Evolutionary conservation across 768 basidiomycete species (phyloP).

Genomic region (Phylloporus rhodoxanthus): DNA sequence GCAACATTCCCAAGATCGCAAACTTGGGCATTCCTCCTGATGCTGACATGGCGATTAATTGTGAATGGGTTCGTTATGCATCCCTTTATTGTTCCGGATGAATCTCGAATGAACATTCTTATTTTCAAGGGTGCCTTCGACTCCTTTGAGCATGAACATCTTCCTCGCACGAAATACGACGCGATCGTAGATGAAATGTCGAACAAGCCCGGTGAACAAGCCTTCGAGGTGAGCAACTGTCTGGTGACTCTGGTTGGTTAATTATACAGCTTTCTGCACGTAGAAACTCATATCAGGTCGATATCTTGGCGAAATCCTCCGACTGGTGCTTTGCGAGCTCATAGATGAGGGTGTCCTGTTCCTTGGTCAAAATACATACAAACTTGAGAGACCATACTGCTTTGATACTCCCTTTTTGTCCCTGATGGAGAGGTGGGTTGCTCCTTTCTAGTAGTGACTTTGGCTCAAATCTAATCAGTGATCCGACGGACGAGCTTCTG

Average conservation of each 20-base stretch:
- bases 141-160: conserved; percentile 88
- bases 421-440: conserved; percentile 81
- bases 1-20: conserved; percentile 80
- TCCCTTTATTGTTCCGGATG: background rate
- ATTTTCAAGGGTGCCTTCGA: conserved; percentile 84
- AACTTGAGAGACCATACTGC: conserved; percentile 87
- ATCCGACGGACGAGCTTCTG: conserved; percentile 92
- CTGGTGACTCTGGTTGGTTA: background rate
- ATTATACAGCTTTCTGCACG: background rate
- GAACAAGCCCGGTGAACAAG: conserved; percentile 95
- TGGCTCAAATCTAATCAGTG: conserved; percentile 41
- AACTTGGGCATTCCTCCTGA: conserved; percentile 60
- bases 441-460: background rate
- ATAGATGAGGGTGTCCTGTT: conserved; percentile 97
- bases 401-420: conserved; percentile 97
- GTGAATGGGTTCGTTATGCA: conserved; percentile 74
- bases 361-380: conserved; percentile 97
- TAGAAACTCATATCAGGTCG: conserved; percentile 95
- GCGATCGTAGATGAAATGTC: conserved; percentile 85
- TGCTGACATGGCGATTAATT: conserved; percentile 89
- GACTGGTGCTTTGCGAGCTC: conserved; percentile 91
- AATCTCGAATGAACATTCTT: background rate
- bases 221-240: conserved; percentile 64
- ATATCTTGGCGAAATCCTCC: conserved; percentile 93
- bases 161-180: conserved; percentile 95